Base-by-base conservation (phyloP, 345 rosid species). In the Melastoma malabathricum region DNA sequence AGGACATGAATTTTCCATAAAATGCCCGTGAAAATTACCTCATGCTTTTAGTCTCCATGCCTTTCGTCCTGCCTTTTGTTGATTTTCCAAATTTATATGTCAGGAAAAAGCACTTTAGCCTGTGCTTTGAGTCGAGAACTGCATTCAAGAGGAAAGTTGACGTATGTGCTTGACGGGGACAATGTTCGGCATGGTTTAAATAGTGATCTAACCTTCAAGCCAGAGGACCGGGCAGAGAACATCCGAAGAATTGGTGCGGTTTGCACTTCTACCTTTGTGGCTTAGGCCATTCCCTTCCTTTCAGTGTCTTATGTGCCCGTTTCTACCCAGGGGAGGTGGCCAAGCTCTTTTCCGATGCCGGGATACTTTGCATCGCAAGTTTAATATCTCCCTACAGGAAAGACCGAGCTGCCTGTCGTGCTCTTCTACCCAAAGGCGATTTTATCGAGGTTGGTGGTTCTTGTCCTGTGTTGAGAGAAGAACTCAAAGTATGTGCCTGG, bases 101-200 rank as follows among this genome's bases (percentile, higher is more conserved):
- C 53, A 82, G 88, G 92, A 31, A 86, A 82, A 67, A 86, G 92
- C 78, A 86, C 90, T 19, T 49, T 82, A 72, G 90, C 92, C 2
- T 82, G 88, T 59, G 81, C 88, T 4, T 43, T 82, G 60, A 71
- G 78, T 47, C 75, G 61, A 46, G 75, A 60, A 55, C 69, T 82
- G 62, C 76, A 70, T 55, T 70, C 55, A 46, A 74, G 69, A 69
- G 80, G 85, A 62, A 86, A 86, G 62, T 68, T 86, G 55, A 56
- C 76, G 43, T 82, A 80, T 67, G 69, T 84, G 56, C 88, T 82
- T 15, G 88, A 80, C 29, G 88, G 92, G 22, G 92, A 82, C 64
- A 86, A 86, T 64, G 75, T 83, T 23, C 79, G 80, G 18, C 92
- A 82, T 59, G 84, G 92, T 48, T 79, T 86, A 51, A 77, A 80